Evolutionary conservation across 129 eudicot species (phyloP).

Genomic region (Dittrichia graveolens): DNA sequence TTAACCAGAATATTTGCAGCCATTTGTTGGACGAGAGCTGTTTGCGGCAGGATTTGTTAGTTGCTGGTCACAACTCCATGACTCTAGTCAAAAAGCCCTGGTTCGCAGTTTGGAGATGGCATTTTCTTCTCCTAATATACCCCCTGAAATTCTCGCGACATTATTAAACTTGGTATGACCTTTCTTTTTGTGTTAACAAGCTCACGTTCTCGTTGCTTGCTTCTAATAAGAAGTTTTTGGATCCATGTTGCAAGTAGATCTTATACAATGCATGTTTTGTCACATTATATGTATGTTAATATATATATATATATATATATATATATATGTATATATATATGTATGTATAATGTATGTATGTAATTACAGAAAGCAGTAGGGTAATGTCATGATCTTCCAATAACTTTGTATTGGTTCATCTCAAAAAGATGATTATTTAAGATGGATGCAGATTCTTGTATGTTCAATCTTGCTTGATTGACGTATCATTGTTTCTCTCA

Average conservation of each 20-base stretch:
- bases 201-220: conserved; percentile 1
- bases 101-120: conserved; percentile 95
- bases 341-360: no score
- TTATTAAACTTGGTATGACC: conserved; percentile 84
- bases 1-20: conserved; percentile 64
- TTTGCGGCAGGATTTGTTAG: conserved; percentile 99
- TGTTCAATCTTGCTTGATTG: no score
- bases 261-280: neutral
- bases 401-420: no score
- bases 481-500: no score
- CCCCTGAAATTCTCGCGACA: conserved; percentile 95
- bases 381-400: no score
- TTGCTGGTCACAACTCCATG: conserved; percentile 92
- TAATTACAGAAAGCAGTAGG: no score
- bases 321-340: no score
- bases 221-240: conserved; percentile 6
- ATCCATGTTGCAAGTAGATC: neutral
- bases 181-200: conserved; percentile 16
- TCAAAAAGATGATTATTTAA: no score
- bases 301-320: no score
- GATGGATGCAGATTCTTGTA: no score
- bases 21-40: conserved; percentile 95
- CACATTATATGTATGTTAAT: neutral
- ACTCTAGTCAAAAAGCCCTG: conserved; percentile 77
- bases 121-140: conserved; percentile 97